Percentiles rank a stretch among this genome's conserved stretches.
Conservation (phyloP, 805 yeast genomes). For the Grigorovia jiainica region DNA sequence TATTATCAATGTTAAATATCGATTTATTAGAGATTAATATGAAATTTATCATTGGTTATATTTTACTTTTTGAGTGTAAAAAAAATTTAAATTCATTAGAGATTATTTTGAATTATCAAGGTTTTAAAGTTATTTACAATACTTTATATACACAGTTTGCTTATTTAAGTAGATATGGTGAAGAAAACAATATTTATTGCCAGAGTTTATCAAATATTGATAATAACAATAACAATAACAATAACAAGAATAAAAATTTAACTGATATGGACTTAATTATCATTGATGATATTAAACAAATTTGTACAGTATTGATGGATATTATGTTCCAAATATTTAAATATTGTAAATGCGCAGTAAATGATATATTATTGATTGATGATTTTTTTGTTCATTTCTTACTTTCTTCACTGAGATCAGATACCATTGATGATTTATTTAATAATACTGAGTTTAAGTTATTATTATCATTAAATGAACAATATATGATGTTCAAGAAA, state of each 20-base stretch:
- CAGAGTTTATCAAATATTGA: no score
- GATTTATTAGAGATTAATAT: conserved; percentile 28
- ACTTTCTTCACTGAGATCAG: conserved; percentile 36
- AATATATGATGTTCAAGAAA: conserved; percentile 58
- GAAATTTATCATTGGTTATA: conserved; percentile 35
- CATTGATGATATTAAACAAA: conserved; percentile 29
- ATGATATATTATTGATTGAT: conserved; percentile 36
- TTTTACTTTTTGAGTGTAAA: conserved; percentile 38
- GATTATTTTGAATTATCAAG: conserved; percentile 42
- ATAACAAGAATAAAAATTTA: conserved; percentile 1
- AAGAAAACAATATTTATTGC: conserved; percentile 9
- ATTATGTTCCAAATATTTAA: conserved; percentile 48
- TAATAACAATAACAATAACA: no score
- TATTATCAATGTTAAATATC: conserved; percentile 36
- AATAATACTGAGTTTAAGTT: conserved; percentile 63
- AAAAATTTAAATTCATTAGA: conserved; percentile 34
- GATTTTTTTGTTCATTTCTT: conserved; percentile 39
- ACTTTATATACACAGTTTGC: conserved; percentile 32
- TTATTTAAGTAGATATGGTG: conserved; percentile 25
- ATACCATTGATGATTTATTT: conserved; percentile 43
- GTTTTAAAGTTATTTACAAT: conserved; percentile 38
- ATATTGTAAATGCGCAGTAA: conserved; percentile 34
- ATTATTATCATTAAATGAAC: conserved; percentile 73
- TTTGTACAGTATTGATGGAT: conserved; percentile 39
- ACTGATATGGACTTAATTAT: conserved; percentile 25